phyloP scores from a whole-genome alignment of 2,329 filamentous ascomycete species.

The Bipolaris victoriae region DNA sequence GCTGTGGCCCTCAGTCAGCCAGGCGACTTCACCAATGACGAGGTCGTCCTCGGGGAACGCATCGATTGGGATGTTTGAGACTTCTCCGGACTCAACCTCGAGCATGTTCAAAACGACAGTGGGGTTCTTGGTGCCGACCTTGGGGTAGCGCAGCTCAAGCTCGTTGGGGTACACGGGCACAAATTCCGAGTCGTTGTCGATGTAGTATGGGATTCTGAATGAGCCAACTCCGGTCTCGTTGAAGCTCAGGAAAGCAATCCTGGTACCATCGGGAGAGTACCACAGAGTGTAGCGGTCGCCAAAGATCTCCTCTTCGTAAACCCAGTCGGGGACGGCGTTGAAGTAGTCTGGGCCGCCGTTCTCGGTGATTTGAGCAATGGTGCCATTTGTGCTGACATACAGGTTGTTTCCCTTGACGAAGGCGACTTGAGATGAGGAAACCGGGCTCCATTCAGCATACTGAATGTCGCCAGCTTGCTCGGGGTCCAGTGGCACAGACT shows the following conservation, averaged over 20 bases:
- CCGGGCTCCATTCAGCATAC: conserved; percentile 67
- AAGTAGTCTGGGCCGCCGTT: conserved; percentile 68
- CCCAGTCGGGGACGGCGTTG: conserved; percentile 68
- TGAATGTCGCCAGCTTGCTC: conserved; percentile 70
- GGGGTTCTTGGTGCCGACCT: conserved; percentile 71
- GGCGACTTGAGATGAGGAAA: conserved; percentile 62
- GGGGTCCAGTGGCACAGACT: conserved; percentile 61
- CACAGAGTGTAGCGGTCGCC: conserved; percentile 59
- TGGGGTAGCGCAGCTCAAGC: conserved; percentile 70
- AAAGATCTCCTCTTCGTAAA: conserved; percentile 66
- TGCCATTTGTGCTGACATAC: conserved; percentile 63
- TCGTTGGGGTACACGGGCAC: conserved; percentile 68
- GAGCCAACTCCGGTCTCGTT: conserved; percentile 71
- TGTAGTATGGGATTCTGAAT: conserved; percentile 71
- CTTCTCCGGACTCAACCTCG: conserved; percentile 56
- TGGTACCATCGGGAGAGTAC: conserved; percentile 63
- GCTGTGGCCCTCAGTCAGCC: conserved; percentile 68
- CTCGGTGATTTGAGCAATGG: conserved; percentile 62
- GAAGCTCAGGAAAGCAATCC: conserved; percentile 63
- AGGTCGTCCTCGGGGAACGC: conserved; percentile 66
- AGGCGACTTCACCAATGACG: conserved; percentile 71
- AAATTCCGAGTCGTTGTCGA: conserved; percentile 59
- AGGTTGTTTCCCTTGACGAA: conserved; percentile 72
- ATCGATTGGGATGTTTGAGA: conserved; percentile 58
- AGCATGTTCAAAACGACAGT: conserved; percentile 67